phyloP scores from a whole-genome alignment of 2,329 filamentous ascomycete species.

The Pestalotiopsis fici region DNA sequence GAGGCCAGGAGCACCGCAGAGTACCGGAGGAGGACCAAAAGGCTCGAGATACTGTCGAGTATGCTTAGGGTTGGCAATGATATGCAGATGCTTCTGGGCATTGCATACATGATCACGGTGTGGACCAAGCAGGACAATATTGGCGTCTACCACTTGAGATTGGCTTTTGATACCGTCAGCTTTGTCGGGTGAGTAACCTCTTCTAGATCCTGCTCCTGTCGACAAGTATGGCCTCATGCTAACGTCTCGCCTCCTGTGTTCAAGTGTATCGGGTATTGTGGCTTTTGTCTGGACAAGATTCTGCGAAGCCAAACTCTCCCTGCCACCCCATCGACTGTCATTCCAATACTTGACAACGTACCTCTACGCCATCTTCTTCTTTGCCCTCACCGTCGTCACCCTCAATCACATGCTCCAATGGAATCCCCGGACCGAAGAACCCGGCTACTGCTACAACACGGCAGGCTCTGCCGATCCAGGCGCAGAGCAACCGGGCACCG shows the following conservation, averaged over 20 bases:
- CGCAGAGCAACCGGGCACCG: conserved; percentile 22
- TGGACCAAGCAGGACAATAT: conserved; percentile 14
- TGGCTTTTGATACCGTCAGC: conserved; percentile 17
- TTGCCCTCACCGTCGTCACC: conserved; percentile 27
- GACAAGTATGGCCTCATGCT: background rate
- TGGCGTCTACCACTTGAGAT: conserved; percentile 14
- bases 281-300: conserved; percentile 12
- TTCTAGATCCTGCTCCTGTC: background rate
- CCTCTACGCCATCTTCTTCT: conserved; percentile 24
- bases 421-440: conserved; percentile 14
- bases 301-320: conserved; percentile 11
- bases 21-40: conserved; percentile 5
- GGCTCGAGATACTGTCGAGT: conserved; percentile 14
- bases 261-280: conserved; percentile 13
- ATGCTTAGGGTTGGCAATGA: conserved; percentile 18
- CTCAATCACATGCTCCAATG: conserved; percentile 22
- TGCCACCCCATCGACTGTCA: conserved; percentile 10
- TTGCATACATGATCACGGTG: conserved; percentile 16
- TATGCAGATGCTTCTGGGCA: conserved; percentile 15
- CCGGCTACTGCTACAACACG: conserved; percentile 28
- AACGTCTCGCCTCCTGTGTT: background rate
- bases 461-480: conserved; percentile 13
- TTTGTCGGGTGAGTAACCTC: conserved; percentile 15
- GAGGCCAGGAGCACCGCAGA: conserved; percentile 10
- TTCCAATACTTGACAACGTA: conserved; percentile 26